Conservation (phyloP, 208 protist genomes). For the Leishmania tarentolae region DNA sequence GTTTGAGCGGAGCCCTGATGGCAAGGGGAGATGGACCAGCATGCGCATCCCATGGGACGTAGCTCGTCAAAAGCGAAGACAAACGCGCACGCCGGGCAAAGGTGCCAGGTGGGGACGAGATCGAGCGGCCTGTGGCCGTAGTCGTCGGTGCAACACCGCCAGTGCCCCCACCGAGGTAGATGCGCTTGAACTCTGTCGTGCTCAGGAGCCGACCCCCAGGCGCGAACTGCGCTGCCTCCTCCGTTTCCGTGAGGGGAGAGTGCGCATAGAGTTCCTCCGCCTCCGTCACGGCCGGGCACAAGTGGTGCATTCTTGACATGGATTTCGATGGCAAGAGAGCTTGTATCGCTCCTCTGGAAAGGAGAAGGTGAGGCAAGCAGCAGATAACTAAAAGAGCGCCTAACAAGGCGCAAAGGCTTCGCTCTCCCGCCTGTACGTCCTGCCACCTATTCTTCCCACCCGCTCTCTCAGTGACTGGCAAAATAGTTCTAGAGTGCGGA, state of each 20-base stretch:
- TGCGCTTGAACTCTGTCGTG: constrained; percentile 44
- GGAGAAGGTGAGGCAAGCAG: neutral
- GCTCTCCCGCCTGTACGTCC: neutral
- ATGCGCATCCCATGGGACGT: neutral
- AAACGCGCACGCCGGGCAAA: neutral
- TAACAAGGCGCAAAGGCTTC: neutral
- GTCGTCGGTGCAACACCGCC: neutral
- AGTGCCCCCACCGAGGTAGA: constrained; percentile 38
- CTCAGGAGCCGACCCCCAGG: constrained; percentile 44
- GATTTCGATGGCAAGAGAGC: neutral
- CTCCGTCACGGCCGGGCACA: neutral
- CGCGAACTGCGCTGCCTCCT: constrained; percentile 6
- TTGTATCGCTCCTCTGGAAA: neutral
- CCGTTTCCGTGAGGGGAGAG: constrained; percentile 23
- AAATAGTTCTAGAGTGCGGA: neutral
- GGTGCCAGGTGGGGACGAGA: neutral
- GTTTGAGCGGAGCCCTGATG: neutral
- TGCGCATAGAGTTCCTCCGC: constrained; percentile 23
- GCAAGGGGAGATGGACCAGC: neutral
- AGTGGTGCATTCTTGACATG: neutral
- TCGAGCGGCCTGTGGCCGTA: neutral
- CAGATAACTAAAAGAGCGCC: neutral
- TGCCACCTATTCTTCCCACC: neutral
- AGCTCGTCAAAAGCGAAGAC: neutral
- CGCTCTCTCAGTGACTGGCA: neutral